Evolutionary conservation across 73 alveolate genomes (phyloP), one percentile per base, ranked within the genome.

Genomic region (Breviolum minutum): DNA sequence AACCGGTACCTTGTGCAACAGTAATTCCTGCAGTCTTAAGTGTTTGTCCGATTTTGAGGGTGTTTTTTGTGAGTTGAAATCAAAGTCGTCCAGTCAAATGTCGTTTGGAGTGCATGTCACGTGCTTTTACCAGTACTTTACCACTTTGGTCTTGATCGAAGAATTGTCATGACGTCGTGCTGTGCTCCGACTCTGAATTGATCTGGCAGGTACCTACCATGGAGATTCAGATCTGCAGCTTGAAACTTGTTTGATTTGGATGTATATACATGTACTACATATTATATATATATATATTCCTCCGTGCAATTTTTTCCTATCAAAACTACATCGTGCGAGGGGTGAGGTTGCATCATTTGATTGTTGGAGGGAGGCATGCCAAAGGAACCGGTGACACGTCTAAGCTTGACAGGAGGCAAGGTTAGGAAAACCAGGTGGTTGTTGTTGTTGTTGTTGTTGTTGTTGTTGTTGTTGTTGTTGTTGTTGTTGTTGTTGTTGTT

Each of bases 141-240:
- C 77, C 77, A 68, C 6, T 14, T 68, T 22, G n/a, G 77, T 68
- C 24, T 68, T 22, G 24, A 26, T 17, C 19, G 20, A 16, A 13
- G 32, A n/a, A 19, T 29, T 22, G 20, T 76, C 54, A 40, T 40
- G 54, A 40, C 54, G 62, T 16, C 19, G 32, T 76, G 89, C 89
- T 27, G 89, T 10, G n/a, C 63, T 16, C 3, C 30, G 6, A 2
- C 26, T 24, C 20, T 29, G 54, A 13, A 16, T 68, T n/a, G 99
- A 30, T 76, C 86, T 62, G 16, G 60, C 94, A 61, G 99, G 99
- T 20, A 93, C 99, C 82, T 99, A 99, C 88, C 99, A 99, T 32
- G 99, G 99, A 16, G 99, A 98, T 40, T 80, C 99, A 26, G 99
- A 99, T 63, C 99, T 98, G 70, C 99, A 99, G 93, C 99, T 99